phyloP scores from a whole-genome alignment of 2,329 filamentous ascomycete species.

The Calonectria fujianensis region DNA sequence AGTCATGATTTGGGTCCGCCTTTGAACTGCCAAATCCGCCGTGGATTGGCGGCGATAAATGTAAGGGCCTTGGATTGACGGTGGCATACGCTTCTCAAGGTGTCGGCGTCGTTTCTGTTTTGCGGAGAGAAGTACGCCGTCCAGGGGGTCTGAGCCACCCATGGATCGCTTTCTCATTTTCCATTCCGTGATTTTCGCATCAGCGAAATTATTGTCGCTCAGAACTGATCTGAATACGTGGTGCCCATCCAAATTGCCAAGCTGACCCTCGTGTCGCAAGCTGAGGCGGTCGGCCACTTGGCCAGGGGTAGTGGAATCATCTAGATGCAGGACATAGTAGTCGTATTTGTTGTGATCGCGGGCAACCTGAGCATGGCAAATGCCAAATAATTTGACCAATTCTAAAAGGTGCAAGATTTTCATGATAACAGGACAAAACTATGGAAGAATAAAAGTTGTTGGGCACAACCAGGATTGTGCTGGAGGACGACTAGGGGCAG shows the following conservation, averaged over 20 bases:
- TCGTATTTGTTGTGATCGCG: slow-evolving; percentile 88
- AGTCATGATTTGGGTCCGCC: slow-evolving; percentile 76
- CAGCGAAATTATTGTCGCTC: slow-evolving; percentile 75
- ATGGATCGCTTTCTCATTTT: slow-evolving; percentile 77
- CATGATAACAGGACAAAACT: not conserved
- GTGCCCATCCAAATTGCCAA: slow-evolving; percentile 86
- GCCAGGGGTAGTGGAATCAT: slow-evolving; percentile 78
- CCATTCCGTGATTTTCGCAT: slow-evolving; percentile 70
- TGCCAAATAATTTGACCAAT: not conserved
- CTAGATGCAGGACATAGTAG: slow-evolving; percentile 94
- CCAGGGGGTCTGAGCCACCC: slow-evolving; percentile 75
- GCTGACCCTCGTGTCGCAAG: slow-evolving; percentile 85
- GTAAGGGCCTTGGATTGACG: slow-evolving; percentile 54
- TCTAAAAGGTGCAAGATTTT: not conserved
- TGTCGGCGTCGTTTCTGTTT: slow-evolving; percentile 78
- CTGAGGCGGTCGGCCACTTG: slow-evolving; percentile 84
- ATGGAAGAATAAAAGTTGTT: too few species aligned
- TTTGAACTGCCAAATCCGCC: slow-evolving; percentile 57
- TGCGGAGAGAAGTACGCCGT: slow-evolving; percentile 84
- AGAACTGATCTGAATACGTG: slow-evolving; percentile 87
- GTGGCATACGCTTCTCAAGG: slow-evolving; percentile 72
- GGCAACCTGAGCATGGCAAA: slow-evolving; percentile 62
- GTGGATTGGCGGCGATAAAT: slow-evolving; percentile 65
- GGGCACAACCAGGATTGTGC: too few species aligned
- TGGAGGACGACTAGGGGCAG: too few species aligned